Evolutionary conservation across 768 basidiomycete genomes (phyloP).

Genomic region (Lactarius quietus): DNA sequence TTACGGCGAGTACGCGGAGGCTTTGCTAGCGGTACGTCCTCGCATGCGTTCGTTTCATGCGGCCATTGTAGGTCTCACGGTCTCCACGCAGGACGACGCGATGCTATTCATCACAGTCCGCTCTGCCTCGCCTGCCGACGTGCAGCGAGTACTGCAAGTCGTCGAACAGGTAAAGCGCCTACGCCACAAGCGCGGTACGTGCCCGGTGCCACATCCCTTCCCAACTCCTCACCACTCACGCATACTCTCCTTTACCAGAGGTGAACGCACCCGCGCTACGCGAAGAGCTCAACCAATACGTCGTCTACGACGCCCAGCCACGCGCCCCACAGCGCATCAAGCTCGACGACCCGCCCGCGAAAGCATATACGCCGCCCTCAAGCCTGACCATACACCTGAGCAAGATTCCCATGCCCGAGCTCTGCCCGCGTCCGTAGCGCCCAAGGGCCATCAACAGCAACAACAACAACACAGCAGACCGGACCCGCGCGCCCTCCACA

Average conservation of each 20-base stretch:
- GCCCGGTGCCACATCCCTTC: too few relatives aligned
- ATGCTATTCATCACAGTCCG: slow-evolving; percentile 77
- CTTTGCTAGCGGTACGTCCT: slow-evolving; percentile 53
- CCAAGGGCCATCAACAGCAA: slow-evolving; percentile 62
- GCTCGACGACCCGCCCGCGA: slow-evolving; percentile 46
- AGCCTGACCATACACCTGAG: slow-evolving; percentile 72
- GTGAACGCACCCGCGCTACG: slow-evolving; percentile 41
- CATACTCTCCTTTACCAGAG: background rate
- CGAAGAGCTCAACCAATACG: slow-evolving; percentile 70
- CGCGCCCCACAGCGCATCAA: slow-evolving; percentile 59
- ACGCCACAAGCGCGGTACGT: slow-evolving; percentile 64
- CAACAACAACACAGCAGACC: too few relatives aligned
- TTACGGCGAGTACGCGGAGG: slow-evolving; percentile 66
- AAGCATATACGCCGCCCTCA: slow-evolving; percentile 58
- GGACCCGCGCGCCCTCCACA: slow-evolving; percentile 50
- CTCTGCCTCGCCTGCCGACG: slow-evolving; percentile 57
- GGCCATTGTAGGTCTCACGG: background rate
- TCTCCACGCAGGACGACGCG: slow-evolving; percentile 57
- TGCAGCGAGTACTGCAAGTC: slow-evolving; percentile 75
- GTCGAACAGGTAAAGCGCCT: slow-evolving; percentile 79
- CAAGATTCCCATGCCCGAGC: slow-evolving; percentile 85
- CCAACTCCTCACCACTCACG: background rate
- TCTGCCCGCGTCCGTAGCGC: slow-evolving; percentile 49
- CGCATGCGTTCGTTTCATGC: too few relatives aligned
- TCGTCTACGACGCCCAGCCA: slow-evolving; percentile 57